Evolutionary conservation across 805 yeast species (phyloP), one percentile per base, ranked within the genome.

Genomic region (Candida patagonica): DNA sequence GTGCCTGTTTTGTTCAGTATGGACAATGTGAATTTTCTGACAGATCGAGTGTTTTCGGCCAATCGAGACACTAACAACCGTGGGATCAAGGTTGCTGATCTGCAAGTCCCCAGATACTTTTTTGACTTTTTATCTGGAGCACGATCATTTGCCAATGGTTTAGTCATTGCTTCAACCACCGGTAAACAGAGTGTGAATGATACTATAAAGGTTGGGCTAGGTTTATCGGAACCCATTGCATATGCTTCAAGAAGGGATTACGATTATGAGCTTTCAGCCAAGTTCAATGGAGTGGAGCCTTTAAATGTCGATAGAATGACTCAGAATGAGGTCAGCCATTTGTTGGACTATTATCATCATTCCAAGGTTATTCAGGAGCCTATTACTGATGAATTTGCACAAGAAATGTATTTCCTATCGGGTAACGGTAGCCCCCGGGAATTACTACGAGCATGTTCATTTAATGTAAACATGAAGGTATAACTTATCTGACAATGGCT

Each of bases 1-100:
- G 57, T 65, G 27, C 88, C 89, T 4, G 79, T 80, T 7, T 64
- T 73, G 37, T 65, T 85, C 31, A 69, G 94, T 2, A 68, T 86
- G 31, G 96, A 87, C 57, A 78, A 82, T 54, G 69, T 85, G 54
- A 77, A 84, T 43, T 74, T 78, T 2, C 60, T 84, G 42, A 57
- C 76, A 9, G 71, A 76, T 27, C 52, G 61, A 23, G 68, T 81
- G 5, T 59, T 60, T 38, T 73, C 94, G 6, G 67, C 62, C 30
- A 85, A 87, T 62, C 70, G 73, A 50, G 71, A 78, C 53, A 59
- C 69, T 1, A 64, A 73, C 19, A 76, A 77, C 61, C 57, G 63
- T 30, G 69, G 69, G 7, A 71, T 87, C 41, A 74, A 74, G 49
- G 67, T 78, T 43, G 66, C 68, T 17, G 71, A 79, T 22, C 68